Evolutionary conservation across 805 yeast genomes (phyloP), one percentile per base, ranked within the genome.

Genomic region (Candida silvicultrix): DNA sequence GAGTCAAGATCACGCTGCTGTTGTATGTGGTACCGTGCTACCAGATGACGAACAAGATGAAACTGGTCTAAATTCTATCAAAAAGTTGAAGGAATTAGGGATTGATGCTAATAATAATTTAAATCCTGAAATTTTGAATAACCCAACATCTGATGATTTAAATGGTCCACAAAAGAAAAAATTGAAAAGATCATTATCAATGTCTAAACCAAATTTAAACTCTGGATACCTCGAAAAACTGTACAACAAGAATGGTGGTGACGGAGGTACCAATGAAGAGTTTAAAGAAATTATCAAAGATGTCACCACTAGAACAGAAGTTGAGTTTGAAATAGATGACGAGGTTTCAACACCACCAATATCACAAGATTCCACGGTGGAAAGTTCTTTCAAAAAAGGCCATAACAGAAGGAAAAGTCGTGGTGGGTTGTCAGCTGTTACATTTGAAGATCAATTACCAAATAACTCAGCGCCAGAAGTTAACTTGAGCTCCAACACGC

Each of bases 1-100:
- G 6, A 78, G 84, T 9, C 92, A 85, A 55, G 89, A 83, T 50
- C 75, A 83, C 14, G 90, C 94, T 2, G 89, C 90, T 0, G 63
- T 81, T 50, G 71, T 70, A 20, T 83, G 88, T 60, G 89, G 88
- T 21, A 74, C 72, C 36, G 68, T 75, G 1, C 58, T 80, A 38
- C 77, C 76, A 0, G 74, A 69, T 19, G 66, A 67, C 15, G 82
- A 81, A 52, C 88, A 82, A 53, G 83, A 76, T 47, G 72, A 74
- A 32, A 73, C 76, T 32, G 81, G 81, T 0, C 54, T 67, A 4
- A 66, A 69, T 29, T 58, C 65, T 1, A 36, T 76, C 8, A 61
- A 60, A 22, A 60, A 58, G 28, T 53, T 78, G 45, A 60, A 54
- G 41, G 60, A 58, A 21, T 63, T 66, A 40, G 64, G 63, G 12